phyloP scores from a whole-genome alignment of 2,329 filamentous ascomycete genomes.

The Fulvia fulva region DNA sequence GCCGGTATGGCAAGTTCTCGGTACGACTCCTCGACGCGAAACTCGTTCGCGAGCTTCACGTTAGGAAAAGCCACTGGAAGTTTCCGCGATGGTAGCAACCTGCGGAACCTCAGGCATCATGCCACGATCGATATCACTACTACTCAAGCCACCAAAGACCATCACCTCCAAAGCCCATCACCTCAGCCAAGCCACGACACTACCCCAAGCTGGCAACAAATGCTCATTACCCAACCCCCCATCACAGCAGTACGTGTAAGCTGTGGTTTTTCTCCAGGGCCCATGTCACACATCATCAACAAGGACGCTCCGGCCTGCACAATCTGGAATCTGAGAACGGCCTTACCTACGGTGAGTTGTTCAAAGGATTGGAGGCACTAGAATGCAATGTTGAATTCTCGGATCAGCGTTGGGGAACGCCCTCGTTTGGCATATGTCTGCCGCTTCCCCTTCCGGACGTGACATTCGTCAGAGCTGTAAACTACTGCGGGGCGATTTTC shows the following conservation, averaged over 20 bases:
- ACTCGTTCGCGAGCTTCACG: neutral
- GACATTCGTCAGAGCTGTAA: too few relatives aligned
- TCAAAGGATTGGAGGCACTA: too few relatives aligned
- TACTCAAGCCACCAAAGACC: too few relatives aligned
- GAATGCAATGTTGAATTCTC: too few relatives aligned
- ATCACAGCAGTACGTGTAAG: constrained; percentile 2
- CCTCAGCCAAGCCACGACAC: too few relatives aligned
- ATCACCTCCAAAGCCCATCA: too few relatives aligned
- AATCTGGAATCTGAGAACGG: neutral
- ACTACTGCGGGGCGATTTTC: too few relatives aligned
- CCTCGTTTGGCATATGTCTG: too few relatives aligned
- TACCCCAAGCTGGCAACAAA: neutral
- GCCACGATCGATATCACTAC: neutral
- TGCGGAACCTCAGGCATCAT: neutral
- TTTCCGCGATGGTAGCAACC: neutral
- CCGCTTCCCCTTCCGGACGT: too few relatives aligned
- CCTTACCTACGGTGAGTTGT: too few relatives aligned
- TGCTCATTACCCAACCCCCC: constrained; percentile 8
- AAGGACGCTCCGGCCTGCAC: neutral
- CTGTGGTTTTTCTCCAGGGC: too few relatives aligned
- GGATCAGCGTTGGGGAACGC: too few relatives aligned
- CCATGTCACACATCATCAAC: neutral
- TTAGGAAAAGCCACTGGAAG: neutral
- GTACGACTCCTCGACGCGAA: neutral
- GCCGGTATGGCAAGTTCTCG: neutral